Conservation (phyloP, 306 rosid genomes). For the Cucurbita pepo region DNA sequence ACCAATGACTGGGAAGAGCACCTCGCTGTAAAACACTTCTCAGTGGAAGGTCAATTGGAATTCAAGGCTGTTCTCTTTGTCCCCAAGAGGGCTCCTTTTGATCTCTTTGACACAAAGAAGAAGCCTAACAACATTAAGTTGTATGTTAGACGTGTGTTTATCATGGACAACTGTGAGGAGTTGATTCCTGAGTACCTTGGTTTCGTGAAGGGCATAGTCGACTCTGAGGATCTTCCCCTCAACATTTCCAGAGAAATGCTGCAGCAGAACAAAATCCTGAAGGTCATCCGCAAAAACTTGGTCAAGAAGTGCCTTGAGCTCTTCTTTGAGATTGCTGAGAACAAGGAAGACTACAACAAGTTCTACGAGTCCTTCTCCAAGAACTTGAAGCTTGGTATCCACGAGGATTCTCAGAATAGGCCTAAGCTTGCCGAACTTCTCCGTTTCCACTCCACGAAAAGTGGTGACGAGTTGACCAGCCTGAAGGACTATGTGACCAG, state of each 20-base stretch:
- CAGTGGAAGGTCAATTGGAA: slow-evolving; percentile 16
- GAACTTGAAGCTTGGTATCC: slow-evolving; percentile 18
- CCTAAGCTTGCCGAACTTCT: slow-evolving; percentile 16
- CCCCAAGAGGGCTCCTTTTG: slow-evolving; percentile 17
- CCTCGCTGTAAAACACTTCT: slow-evolving; percentile 15
- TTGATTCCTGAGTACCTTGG: slow-evolving; percentile 17
- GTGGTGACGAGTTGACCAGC: slow-evolving; percentile 21
- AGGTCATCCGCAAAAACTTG: slow-evolving; percentile 18
- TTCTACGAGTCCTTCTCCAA: slow-evolving; percentile 19
- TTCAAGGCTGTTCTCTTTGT: slow-evolving; percentile 19
- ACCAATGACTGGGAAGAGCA: slow-evolving; percentile 25
- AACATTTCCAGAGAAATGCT: slow-evolving; percentile 19
- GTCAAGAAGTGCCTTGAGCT: slow-evolving; percentile 24
- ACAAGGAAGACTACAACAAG: slow-evolving; percentile 16
- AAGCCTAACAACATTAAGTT: slow-evolving; percentile 20
- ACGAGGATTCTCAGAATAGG: slow-evolving; percentile 20
- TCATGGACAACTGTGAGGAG: slow-evolving; percentile 25
- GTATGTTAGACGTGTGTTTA: slow-evolving; percentile 15
- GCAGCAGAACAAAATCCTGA: slow-evolving; percentile 18
- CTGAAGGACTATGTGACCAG: slow-evolving; percentile 4
- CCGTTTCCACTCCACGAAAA: slow-evolving; percentile 16
- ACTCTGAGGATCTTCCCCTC: slow-evolving; percentile 10
- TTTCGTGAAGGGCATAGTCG: slow-evolving; percentile 11
- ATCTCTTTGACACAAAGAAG: slow-evolving; percentile 19
- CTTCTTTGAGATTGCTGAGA: slow-evolving; percentile 16